Conservation (phyloP, 2,329 filamentous ascomycete genomes). For the Talaromyces islandicus region DNA sequence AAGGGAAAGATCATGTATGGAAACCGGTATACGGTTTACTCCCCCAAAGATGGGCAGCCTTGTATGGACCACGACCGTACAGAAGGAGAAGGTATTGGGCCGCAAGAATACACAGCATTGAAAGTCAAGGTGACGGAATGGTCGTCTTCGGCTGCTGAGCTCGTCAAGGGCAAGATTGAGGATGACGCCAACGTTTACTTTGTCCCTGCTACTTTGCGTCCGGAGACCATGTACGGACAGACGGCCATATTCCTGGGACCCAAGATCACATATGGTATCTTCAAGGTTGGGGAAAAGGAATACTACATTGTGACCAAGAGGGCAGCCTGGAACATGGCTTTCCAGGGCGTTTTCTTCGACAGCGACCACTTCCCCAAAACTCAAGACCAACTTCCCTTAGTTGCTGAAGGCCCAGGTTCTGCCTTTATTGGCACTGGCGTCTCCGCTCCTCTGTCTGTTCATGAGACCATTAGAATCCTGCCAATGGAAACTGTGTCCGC, state of each 20-base stretch:
- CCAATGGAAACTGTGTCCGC: constrained; percentile 93
- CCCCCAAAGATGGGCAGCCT: constrained; percentile 79
- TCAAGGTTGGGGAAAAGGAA: constrained; percentile 69
- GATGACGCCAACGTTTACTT: constrained; percentile 76
- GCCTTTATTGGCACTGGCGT: constrained; percentile 84
- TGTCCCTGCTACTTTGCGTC: constrained; percentile 82
- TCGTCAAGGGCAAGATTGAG: constrained; percentile 72
- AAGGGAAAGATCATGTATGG: constrained; percentile 90
- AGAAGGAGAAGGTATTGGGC: constrained; percentile 72
- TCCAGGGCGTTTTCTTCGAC: constrained; percentile 74
- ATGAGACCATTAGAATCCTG: constrained; percentile 78
- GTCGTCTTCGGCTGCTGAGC: constrained; percentile 67
- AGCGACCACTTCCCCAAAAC: constrained; percentile 42
- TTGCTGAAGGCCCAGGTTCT: constrained; percentile 68
- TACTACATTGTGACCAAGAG: constrained; percentile 80
- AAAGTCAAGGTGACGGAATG: constrained; percentile 90
- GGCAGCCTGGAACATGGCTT: constrained; percentile 90
- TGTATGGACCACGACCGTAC: constrained; percentile 84
- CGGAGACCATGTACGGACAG: constrained; percentile 99
- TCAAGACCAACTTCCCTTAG: constrained; percentile 68
- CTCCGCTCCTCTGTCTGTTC: constrained; percentile 79
- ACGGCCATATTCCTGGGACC: constrained; percentile 93
- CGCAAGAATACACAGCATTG: constrained; percentile 87
- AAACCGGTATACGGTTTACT: constrained; percentile 89
- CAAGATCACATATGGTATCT: constrained; percentile 82